Evolutionary conservation across 495 filamentous ascomycete genomes (phyloP).

Genomic region (Neurospora sp.): DNA sequence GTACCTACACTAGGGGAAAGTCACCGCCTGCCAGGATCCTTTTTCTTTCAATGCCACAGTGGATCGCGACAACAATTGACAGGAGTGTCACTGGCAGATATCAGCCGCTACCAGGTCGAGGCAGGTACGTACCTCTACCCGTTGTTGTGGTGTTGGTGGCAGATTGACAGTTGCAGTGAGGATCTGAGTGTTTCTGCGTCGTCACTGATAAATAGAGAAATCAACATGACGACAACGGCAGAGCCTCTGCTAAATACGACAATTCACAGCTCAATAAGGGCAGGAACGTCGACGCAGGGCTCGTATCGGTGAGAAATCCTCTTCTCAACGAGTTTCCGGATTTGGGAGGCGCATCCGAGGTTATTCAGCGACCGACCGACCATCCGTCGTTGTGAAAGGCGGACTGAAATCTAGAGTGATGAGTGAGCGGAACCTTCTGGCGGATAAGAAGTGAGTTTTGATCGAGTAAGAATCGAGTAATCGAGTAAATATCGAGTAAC

Average conservation of each 20-base stretch:
- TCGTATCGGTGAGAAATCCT: background rate
- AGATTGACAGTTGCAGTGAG: background rate
- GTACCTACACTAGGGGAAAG: no score
- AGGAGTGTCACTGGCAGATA: conserved; percentile 3
- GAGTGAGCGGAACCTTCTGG: background rate
- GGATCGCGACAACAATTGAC: background rate
- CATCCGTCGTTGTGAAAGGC: background rate
- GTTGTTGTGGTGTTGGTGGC: conserved; percentile 6
- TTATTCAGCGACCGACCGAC: background rate
- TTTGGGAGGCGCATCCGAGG: background rate
- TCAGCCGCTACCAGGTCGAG: conserved; percentile 7
- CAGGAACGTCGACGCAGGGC: background rate
- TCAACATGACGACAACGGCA: background rate
- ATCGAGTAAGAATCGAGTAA: conserved; percentile 11
- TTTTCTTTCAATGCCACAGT: background rate
- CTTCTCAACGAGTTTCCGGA: background rate
- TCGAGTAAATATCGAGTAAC: conserved; percentile 9
- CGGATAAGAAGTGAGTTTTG: conserved; percentile 12
- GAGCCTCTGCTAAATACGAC: background rate
- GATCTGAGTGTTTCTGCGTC: background rate
- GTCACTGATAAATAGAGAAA: background rate
- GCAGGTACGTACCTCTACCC: background rate
- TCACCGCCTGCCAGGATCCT: background rate
- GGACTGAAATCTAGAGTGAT: background rate
- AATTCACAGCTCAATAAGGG: background rate